Base-by-base conservation (phyloP, 768 basidiomycete genomes). In the Naganishia antarctica region DNA sequence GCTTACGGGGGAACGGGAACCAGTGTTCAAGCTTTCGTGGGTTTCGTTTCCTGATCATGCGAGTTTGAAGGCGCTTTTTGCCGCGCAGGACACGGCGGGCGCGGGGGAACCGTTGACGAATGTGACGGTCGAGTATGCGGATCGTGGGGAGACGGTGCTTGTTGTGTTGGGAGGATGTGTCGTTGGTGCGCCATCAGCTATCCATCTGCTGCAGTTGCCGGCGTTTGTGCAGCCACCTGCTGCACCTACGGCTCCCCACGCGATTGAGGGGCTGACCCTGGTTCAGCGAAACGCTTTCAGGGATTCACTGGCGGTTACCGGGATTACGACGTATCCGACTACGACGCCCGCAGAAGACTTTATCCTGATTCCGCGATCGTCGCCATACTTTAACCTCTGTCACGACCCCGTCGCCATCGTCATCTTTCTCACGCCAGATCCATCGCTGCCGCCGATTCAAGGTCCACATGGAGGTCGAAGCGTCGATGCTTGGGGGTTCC, bases 11-110 rank as follows among this genome's bases (percentile, higher is more conserved):
- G 71, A 77, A 23, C 73, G 86, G 69, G 90, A 92, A 70, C 89
- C 91, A 4, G 84, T 96, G 34, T 91, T 88, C 81, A 91, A 89
- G 73, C 80, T 93, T 5, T 80, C 87, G 0, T 96, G 91, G 91
- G 88, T 87, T 62, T 83, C 84, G 0, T 90, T 87, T 75, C 80
- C 86, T 0, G 85, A 86, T 70, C 84, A 72, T 44, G 47, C 74
- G 3, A 63, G 63, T 18, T 62, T 78, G 60, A 66, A 62, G 23
- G 63, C 66, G 16, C 47, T 75, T 7, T 66, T 72, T 25, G 67
- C 75, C 0, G 72, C 79, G 81, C 84, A 51, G 23, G 69, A 68
- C 6, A 62, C 71, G 3, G 72, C 73, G 12, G 63, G 61, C 3
- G 64, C 60, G 32, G 66, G 60, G 0, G 74, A 79, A 50, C 70